Base-by-base conservation (phyloP, 2,329 filamentous ascomycete genomes). In the Monilinia fructicola region DNA sequence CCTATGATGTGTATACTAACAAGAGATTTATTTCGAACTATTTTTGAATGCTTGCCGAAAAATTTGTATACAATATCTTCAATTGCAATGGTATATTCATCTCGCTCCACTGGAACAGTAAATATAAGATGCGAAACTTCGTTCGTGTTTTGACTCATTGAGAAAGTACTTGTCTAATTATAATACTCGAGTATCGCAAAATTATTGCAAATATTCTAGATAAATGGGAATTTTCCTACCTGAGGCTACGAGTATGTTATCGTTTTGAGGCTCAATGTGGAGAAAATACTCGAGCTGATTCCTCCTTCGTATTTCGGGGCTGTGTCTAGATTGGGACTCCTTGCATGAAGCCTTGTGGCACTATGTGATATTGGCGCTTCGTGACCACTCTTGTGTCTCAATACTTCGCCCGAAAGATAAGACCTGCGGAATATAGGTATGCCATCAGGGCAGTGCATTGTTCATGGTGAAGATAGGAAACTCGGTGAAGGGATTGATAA, bases 201-300 rank as follows among this genome's bases (percentile, higher is more conserved):
- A 42, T 11, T 2, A 11, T 7, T 23, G 7, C 7, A 26, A 18
- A 50, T 35, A 7, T 4, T 21, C 18, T 23, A 6, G 10, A 26
- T 14, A 4, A n/a, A 26, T 38, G 23, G 4, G 2, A 35, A n/a
- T 54, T 16, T 42, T 38, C 50, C 52, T 64, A 9, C 26, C 38
- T 14, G 5, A 65, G 64, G 54, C 55, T 40, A 38, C 46, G 54
- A 60, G 26, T 44, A 65, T 50, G 35, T 3, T 35, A 35, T 38
- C 18, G 28, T 55, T n/a, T 9, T 23, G 54, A 59, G 42, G 56
- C 56, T 60, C 56, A 48, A 60, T 48, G 56, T 21, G 56, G 12
- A 46, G 21, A 50, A 16, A 50, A 48, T 7, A 38, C 28, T 60
- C 44, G 44, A 48, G 44, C 44, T 60, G 56, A 60, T 11, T 12